These are phyloP conservation scores for Cinnamomum chago DNA, from an alignment of 164 flowering plant genomes.

Conservation along the genomic window DNA sequence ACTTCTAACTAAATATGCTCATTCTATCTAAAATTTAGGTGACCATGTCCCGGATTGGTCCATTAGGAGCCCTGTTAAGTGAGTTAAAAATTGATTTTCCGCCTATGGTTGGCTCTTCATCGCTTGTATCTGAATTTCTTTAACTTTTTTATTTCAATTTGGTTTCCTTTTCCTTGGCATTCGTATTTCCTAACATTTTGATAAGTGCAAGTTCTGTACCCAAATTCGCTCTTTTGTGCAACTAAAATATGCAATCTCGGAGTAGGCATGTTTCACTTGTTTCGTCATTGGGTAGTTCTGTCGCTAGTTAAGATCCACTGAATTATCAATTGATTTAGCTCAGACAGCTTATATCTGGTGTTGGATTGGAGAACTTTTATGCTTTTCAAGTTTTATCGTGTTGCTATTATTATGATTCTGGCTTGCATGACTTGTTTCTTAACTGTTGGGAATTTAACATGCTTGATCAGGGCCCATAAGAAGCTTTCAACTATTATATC, in stretches of 20 bases:
- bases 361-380: not conserved
- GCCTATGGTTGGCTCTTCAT: too few relatives aligned
- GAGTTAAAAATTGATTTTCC: too few relatives aligned
- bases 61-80: too few relatives aligned
- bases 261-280: not conserved
- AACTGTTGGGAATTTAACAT: not conserved
- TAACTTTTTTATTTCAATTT: too few relatives aligned
- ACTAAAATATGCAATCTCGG: not conserved
- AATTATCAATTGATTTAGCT: not conserved
- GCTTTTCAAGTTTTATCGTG: too few relatives aligned
- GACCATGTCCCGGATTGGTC: too few relatives aligned
- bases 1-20: too few relatives aligned
- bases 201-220: too few relatives aligned
- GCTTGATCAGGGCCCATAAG: conserved; percentile 55
- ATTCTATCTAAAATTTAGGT: too few relatives aligned
- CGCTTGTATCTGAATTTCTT: too few relatives aligned
- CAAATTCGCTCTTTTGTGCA: too few relatives aligned
- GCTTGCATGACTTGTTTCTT: not conserved
- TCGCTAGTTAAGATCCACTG: not conserved
- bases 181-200: not conserved
- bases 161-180: not conserved
- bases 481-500: conserved; percentile 47
- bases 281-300: not conserved
- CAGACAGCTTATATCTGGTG: not conserved
- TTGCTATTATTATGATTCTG: too few relatives aligned